These are phyloP conservation scores for Seiridium cupressi DNA, from an alignment of 2,329 filamentous ascomycete species.

Conservation along the genomic window DNA sequence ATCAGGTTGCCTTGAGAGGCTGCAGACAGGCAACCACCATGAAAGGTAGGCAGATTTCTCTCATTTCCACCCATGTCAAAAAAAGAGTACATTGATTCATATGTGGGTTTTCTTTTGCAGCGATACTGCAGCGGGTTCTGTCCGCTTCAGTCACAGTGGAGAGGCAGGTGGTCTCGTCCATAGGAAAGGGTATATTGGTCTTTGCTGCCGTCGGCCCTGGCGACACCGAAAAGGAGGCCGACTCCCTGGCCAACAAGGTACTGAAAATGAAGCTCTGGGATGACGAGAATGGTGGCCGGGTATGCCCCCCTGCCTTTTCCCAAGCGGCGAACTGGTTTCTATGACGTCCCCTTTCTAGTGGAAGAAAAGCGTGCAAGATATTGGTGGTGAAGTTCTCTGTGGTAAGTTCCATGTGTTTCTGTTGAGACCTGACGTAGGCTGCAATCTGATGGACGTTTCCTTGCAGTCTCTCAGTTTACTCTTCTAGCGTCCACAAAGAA, in stretches of 20 bases:
- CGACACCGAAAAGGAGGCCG: constrained; percentile 85
- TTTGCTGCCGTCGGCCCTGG: constrained; percentile 89
- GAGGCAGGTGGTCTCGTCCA: constrained; percentile 83
- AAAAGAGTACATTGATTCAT: constrained; percentile 12
- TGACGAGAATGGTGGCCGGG: constrained; percentile 68
- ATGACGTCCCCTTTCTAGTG: constrained; percentile 55
- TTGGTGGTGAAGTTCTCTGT: constrained; percentile 89
- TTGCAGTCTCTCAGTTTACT: constrained; percentile 90
- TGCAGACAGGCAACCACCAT: constrained; percentile 15
- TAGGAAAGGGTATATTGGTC: constrained; percentile 85
- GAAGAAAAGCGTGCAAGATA: constrained; percentile 87
- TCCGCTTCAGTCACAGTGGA: constrained; percentile 96
- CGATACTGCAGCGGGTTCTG: constrained; percentile 88
- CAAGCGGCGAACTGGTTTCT: not conserved
- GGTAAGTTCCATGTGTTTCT: constrained; percentile 52
- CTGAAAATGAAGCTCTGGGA: constrained; percentile 92
- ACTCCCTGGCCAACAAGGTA: constrained; percentile 79
- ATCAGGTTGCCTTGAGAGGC: no score
- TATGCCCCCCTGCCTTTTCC: constrained; percentile 33
- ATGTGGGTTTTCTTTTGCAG: constrained; percentile 43
- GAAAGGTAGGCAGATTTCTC: constrained; percentile 32
- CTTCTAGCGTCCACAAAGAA: constrained; percentile 92
- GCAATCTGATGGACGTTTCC: no score
- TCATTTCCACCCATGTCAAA: constrained; percentile 8
- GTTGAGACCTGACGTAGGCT: not conserved